Evolutionary conservation across 139 green algal genomes (phyloP).

Genomic region (Pleodorina starrii): DNA sequence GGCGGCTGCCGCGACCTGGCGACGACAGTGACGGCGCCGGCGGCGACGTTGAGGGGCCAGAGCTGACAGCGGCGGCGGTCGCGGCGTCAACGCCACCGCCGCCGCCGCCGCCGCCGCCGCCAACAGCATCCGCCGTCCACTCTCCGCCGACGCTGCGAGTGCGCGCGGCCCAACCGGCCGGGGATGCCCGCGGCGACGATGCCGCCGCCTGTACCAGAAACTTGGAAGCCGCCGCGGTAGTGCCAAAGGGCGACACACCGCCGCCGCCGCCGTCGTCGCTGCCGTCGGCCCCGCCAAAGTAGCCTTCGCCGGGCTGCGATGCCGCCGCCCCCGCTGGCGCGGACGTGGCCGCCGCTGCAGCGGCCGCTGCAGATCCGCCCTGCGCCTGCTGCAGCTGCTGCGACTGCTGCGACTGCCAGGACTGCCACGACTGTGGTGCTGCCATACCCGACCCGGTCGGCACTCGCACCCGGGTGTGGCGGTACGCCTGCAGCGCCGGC

Average conservation of each 20-base stretch:
- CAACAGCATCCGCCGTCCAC: background rate
- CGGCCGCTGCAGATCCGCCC: background rate
- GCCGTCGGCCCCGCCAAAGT: background rate
- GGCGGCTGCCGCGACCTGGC: too few relatives aligned
- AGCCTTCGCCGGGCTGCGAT: background rate
- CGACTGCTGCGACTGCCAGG: too few relatives aligned
- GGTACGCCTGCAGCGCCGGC: constrained; percentile 35
- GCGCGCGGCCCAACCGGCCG: background rate
- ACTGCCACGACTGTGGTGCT: too few relatives aligned
- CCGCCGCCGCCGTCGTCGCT: background rate
- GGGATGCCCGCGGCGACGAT: background rate
- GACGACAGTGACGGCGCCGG: too few relatives aligned
- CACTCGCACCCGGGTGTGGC: background rate
- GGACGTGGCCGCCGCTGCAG: background rate
- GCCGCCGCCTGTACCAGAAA: background rate
- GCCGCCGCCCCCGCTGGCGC: background rate
- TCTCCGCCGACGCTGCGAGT: background rate
- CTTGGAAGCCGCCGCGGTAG: background rate
- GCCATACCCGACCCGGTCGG: background rate
- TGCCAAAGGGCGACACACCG: background rate
- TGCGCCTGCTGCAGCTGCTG: too few relatives aligned
- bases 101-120: background rate
- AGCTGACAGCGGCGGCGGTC: background rate
- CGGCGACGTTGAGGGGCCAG: too few relatives aligned
- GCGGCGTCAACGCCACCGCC: background rate